Base-by-base conservation (phyloP, 2,329 filamentous ascomycete species). In the Alternaria dauci region DNA sequence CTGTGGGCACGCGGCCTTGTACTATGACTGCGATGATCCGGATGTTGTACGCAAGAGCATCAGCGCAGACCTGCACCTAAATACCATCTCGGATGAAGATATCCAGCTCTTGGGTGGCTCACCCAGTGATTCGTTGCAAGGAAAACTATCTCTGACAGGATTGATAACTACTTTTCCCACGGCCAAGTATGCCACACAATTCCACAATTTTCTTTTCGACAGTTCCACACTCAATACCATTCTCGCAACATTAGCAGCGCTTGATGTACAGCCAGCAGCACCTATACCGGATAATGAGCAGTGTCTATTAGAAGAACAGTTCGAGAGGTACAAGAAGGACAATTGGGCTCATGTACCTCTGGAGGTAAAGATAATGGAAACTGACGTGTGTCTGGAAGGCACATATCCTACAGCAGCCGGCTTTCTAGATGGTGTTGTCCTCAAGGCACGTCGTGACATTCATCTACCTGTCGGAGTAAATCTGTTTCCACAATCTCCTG, bases 1-100 rank as follows among this genome's bases (percentile, higher is more conserved):
- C 26, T 46, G 55, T 6, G 16, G 39, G 39, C 47, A 53, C 41
- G 65, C 59, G 8, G 55, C 59, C 11, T 50, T 67, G n/a, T 59
- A 55, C 20, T 67, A 69, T 25, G 50, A 67, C 16, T 56, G 62
- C 26, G 43, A 58, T 18, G 43, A 58, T 47, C 25, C 55, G 8
- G 54, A 50, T 8, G 59, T 47, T 4, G 34, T 62, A 8, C 61
- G 61, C 11, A 32, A 53, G 16, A 58, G 62, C 32, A 55, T 59
- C 14, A 61, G 36, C n/a, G 42, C 63, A 25, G 57, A 65, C 42
- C 59, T 69, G 18, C 59, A 65, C 36, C 39, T 65, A 36, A 63
- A 61, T 28, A 56, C 30, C 5, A 38, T 57, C n/a, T 54, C 41
- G 8, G 28, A 61, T 25, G 20, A 55, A 16, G 55, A 61, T 12